phyloP scores from a whole-genome alignment of 176 grass and related monocot genomes.

The Oryza australiensis region DNA sequence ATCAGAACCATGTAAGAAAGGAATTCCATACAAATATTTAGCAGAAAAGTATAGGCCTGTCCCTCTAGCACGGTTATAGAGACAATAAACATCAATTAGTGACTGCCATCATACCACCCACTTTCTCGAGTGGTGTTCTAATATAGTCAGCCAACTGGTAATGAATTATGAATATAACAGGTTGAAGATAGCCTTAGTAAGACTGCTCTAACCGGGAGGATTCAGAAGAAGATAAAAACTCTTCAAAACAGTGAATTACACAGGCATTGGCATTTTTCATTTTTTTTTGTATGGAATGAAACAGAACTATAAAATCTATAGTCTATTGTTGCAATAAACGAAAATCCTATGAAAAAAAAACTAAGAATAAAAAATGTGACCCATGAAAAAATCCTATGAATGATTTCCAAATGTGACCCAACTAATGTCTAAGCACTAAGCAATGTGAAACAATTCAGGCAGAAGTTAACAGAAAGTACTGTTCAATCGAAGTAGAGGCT shows the following conservation, averaged over 20 bases:
- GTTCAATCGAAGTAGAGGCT: not conserved
- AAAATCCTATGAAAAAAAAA: too few species aligned
- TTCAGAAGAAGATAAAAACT: not conserved
- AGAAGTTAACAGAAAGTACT: conserved; percentile 9
- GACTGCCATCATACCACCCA: conserved; percentile 84
- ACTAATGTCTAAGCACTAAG: conserved; percentile 5
- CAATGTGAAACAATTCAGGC: not conserved
- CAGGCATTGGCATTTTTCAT: not conserved
- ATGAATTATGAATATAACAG: not conserved
- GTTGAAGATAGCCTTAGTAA: conserved; percentile 10
- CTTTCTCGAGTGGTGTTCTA: conserved; percentile 79
- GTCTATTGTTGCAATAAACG: conserved; percentile 6
- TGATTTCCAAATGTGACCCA: not conserved
- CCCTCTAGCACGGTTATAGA: conserved; percentile 93
- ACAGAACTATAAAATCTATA: not conserved
- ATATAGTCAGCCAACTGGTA: conserved; percentile 86
- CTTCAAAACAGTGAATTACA: conserved; percentile 18
- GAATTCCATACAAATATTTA: conserved; percentile 14
- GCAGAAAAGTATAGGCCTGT: conserved; percentile 55
- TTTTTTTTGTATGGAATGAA: conserved; percentile 1
- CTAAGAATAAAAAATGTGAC: too few species aligned
- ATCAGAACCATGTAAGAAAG: conserved; percentile 21
- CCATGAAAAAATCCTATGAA: conserved; percentile 5
- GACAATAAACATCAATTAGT: conserved; percentile 85
- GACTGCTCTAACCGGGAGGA: not conserved